Percentiles rank a stretch among this genome's conserved stretches.
Conservation (phyloP, 2,329 filamentous ascomycete species). For the Juglanconis juglandina region DNA sequence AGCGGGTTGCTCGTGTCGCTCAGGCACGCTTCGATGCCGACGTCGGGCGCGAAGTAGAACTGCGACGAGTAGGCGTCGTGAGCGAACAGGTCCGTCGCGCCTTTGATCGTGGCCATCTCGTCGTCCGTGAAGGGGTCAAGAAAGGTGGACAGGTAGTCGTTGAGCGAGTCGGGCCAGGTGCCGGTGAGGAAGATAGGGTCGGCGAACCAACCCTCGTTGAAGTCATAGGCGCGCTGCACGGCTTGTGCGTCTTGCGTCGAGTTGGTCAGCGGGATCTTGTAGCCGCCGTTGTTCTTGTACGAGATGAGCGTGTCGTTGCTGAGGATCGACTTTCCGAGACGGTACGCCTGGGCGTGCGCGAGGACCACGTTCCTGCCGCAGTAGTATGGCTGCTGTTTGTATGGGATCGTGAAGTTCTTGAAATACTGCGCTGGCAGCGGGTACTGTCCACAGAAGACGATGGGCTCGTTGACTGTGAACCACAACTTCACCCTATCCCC, state of each 20-base stretch:
- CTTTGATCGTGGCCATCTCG: constrained; percentile 1
- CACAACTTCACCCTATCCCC: constrained; percentile 12
- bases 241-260: constrained; percentile 5
- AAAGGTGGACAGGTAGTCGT: constrained; percentile 13
- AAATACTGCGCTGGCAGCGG: constrained; percentile 12
- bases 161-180: constrained; percentile 8
- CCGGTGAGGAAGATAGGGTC: constrained; percentile 14
- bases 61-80: constrained; percentile 15
- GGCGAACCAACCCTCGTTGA: constrained; percentile 16
- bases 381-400: constrained; percentile 15
- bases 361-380: constrained; percentile 14
- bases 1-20: constrained; percentile 1
- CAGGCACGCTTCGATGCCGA: constrained; percentile 8
- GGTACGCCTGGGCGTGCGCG: constrained; percentile 12
- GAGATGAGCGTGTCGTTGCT: constrained; percentile 11
- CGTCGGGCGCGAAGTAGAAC: constrained; percentile 11
- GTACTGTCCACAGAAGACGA: constrained; percentile 11
- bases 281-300: constrained; percentile 16
- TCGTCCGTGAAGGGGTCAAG: constrained; percentile 12
- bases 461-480: constrained; percentile 15
- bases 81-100: constrained; percentile 5
- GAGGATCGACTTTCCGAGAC: constrained; percentile 7
- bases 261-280: constrained; percentile 12
- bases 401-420: constrained; percentile 10
- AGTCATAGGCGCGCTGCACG: constrained; percentile 15